Base-by-base conservation (phyloP, 192 early-diverging fungal genomes). In the Umbelopsis sp. region DNA sequence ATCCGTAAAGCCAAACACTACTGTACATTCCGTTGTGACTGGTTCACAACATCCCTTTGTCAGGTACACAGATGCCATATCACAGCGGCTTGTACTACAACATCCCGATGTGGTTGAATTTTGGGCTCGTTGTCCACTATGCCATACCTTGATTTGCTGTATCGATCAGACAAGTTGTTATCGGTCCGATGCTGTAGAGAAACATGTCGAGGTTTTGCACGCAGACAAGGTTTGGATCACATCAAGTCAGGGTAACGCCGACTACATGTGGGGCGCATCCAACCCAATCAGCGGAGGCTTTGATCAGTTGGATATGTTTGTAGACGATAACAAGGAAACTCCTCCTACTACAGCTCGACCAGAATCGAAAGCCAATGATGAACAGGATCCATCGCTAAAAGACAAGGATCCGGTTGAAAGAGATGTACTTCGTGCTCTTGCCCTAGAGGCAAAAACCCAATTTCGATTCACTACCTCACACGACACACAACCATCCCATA, bases 21-120 rank as follows among this genome's bases (percentile, higher is more conserved):
- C 36, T 38, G 36, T 38, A 5, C 36, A 38, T 38, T 38, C 54
- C 26, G 54, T 32, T 32, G 54, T 3, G 2, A 6, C 36, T 38
- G 8, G 36, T 11, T 31, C 24, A 32, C 56, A 62, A 12, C 31
- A 62, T n/a, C 56, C 56, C 34, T 62, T 62, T 62, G 56, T 62
- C 56, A 62, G 56, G 26, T 62, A 62, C 56, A 62, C 56, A 17
- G 56, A 62, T 62, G 31, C 26, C 20, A 62, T 62, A 20, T 34
- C 56, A 20, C 56, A 62, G 12, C 26, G 56, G 12, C 56, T 62
- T 62, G 56, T 62, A 34, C 31, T 62, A 62, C 56, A 62, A 2
- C 56, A 62, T 31, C 56, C 56, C 26, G 56, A 62, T 34, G 56
- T 20, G 31, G 56, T 62, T 29, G 56, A 62, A 14, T 62, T 62